These are phyloP conservation scores for Discostella stelligeroides DNA, from an alignment of 108 stramenopile genomes.

Conservation along the genomic window DNA sequence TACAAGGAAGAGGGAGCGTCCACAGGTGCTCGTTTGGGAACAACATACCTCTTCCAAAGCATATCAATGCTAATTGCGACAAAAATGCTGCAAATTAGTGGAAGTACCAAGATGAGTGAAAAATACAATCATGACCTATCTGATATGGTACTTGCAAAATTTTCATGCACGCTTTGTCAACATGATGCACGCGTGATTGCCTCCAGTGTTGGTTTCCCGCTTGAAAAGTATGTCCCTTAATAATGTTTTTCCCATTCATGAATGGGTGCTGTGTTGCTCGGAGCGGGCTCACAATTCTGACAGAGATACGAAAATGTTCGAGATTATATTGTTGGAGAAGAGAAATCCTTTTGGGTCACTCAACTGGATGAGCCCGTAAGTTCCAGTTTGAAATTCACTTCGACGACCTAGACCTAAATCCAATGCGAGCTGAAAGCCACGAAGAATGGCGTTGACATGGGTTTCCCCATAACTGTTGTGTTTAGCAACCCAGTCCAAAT, in stretches of 20 bases:
- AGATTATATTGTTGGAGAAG: conserved; percentile 90
- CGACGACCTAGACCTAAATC: conserved; percentile 62
- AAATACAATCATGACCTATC: conserved; percentile 4
- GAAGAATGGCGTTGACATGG: conserved; percentile 47
- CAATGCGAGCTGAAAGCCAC: conserved; percentile 70
- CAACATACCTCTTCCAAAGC: conserved; percentile 23
- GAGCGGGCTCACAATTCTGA: neutral
- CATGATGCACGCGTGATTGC: conserved; percentile 51
- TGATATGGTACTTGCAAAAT: conserved; percentile 31
- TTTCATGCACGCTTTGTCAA: conserved; percentile 31
- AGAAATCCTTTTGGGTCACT: conserved; percentile 91
- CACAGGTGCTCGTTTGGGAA: conserved; percentile 29
- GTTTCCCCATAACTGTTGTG: conserved; percentile 29
- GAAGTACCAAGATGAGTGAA: neutral
- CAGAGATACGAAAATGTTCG: conserved; percentile 86
- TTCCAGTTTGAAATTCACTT: conserved; percentile 2
- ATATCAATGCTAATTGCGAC: conserved; percentile 40
- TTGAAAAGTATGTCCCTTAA: conserved; percentile 26
- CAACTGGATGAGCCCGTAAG: conserved; percentile 55
- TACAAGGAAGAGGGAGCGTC: neutral
- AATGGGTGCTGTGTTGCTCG: neutral
- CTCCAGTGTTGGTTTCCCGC: conserved; percentile 43
- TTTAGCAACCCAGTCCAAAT: conserved; percentile 62
- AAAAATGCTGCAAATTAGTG: conserved; percentile 29
- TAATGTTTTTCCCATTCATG: no score